Base-by-base conservation (phyloP, 139 green algal species). In the Coelastrella sp. region DNA sequence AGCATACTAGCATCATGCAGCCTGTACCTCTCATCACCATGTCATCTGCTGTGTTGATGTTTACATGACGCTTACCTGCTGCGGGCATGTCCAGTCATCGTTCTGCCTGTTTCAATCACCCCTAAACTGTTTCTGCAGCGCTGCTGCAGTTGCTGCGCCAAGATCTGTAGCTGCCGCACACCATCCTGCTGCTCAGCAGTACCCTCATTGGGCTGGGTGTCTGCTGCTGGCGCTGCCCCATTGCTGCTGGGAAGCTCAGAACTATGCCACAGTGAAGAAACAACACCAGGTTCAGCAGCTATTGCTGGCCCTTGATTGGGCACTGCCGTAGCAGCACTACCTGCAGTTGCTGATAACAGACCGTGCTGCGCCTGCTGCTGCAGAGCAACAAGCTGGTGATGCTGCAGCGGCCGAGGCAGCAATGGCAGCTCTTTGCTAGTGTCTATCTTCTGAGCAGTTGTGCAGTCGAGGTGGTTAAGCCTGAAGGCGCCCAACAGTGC, bases 401-500 rank as follows among this genome's bases (percentile, higher is more conserved):
- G 84, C 84, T 90, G 85, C 74, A 90, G 73, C 1, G 85, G 85
- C 4, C 85, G 85, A 8, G 73, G 85, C 74, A 72, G 78, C 78
- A 91, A 49, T 6, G 87, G 87, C 27, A 91, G 35, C 87, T 91
- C 78, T 12, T 20, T 57, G 63, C 63, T 87, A 35, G 87, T 91
- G 79, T 91, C 88, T n/a, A 91, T 85, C n/a, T 56, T 22, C 81
- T 91, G 68, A 8, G 88, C 88, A 14, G 66, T 65, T 66, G 68
- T 80, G 81, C 80, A 88, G 81, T 91, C 88, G n/a, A 91, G 80
- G 68, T 88, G 68, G 68, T 88, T 78, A 20, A 91, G 88, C 68
- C 88, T 57, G 81, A 88, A 91, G 3, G 88, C 88, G 6, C 94
- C 94, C 78, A 96, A 90, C 84, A 95, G 91, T 11, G 83, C 83